Evolutionary conservation across 2,329 filamentous ascomycete genomes (phyloP), one percentile per base, ranked within the genome.

Genomic region (Diplodia sapinea): DNA sequence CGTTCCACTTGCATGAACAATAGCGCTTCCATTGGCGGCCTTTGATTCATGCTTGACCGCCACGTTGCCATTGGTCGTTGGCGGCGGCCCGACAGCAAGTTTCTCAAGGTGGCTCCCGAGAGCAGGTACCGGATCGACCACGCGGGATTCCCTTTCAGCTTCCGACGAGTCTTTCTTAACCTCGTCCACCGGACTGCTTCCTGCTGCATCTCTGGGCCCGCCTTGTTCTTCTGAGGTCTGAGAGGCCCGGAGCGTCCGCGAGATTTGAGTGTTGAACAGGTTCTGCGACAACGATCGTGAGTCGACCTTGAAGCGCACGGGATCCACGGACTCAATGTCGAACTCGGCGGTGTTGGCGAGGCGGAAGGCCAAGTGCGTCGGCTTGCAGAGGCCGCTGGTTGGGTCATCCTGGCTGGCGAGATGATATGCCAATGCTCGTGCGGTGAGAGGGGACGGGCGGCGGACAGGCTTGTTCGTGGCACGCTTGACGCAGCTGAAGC

Each of bases 401-500:
- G 93, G 88, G 71, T 95, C 88, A 72, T 94, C 91, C 74, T 93
- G 89, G 73, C 90, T 91, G 11, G 93, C 92, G 62, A 96, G 84
- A 73, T 91, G 92, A 67, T 92, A 87, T 13, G 93, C 93, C 38
- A 97, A 80, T 1, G 91, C 92, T 73, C 92, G 87, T 9, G 93
- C 93, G 73, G 92, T 96, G 55, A 93, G 88, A 26, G 90, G 86
- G 68, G 90, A 96, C 73, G 94, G 95, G 73, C 90, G 86, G 69
- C 92, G 89, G 72, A 93, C 86, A 2, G 92, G 92, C 0, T 86
- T 86, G 70, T 87, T 87, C 40, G 87, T 85, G 50, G 89, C 81
- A 71, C 91, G 86, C 77, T 86, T 90, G 66, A 91, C 88, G 76
- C 87, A 93, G 69, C 89, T 93, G 74, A 94, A 90, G 80, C 93